Conservation (phyloP, 2,329 filamentous ascomycete genomes). For the Bisporella sp. region DNA sequence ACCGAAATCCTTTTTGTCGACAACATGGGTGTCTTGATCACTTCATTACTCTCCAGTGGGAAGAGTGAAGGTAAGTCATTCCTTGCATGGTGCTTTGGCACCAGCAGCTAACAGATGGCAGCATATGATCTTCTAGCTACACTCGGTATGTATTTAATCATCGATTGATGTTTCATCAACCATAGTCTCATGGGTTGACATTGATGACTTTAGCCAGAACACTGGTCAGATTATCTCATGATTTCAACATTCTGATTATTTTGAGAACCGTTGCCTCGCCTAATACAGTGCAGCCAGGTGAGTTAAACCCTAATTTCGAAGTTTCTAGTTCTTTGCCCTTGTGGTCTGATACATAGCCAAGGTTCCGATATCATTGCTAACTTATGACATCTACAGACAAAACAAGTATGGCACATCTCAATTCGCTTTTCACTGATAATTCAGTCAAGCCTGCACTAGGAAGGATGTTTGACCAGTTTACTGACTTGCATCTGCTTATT, state of each 20-base stretch:
- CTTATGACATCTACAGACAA: background rate
- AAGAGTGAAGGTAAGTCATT: constrained; percentile 29
- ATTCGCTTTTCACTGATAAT: constrained; percentile 17
- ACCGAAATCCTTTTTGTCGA: constrained; percentile 46
- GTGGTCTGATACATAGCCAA: too few species aligned
- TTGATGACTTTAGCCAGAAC: constrained; percentile 27
- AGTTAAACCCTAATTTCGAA: too few species aligned
- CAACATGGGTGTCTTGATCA: constrained; percentile 45
- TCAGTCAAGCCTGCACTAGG: constrained; percentile 33
- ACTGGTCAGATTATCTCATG: constrained; percentile 39
- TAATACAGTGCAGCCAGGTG: too few species aligned
- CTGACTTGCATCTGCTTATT: constrained; percentile 48
- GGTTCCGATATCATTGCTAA: too few species aligned
- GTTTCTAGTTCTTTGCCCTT: too few species aligned
- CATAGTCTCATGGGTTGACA: background rate
- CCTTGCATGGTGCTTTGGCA: background rate
- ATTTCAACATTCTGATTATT: constrained; percentile 40
- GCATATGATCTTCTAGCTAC: constrained; percentile 43
- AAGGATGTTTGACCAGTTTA: constrained; percentile 45
- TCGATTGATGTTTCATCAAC: constrained; percentile 1
- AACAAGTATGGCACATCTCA: background rate
- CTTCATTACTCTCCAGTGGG: constrained; percentile 41
- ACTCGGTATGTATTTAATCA: constrained; percentile 26
- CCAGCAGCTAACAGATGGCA: constrained; percentile 3
- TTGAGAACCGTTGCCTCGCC: constrained; percentile 39